Evolutionary conservation across 2,329 filamentous ascomycete genomes (phyloP).

Genomic region (Pseudogymnoascus sp.): DNA sequence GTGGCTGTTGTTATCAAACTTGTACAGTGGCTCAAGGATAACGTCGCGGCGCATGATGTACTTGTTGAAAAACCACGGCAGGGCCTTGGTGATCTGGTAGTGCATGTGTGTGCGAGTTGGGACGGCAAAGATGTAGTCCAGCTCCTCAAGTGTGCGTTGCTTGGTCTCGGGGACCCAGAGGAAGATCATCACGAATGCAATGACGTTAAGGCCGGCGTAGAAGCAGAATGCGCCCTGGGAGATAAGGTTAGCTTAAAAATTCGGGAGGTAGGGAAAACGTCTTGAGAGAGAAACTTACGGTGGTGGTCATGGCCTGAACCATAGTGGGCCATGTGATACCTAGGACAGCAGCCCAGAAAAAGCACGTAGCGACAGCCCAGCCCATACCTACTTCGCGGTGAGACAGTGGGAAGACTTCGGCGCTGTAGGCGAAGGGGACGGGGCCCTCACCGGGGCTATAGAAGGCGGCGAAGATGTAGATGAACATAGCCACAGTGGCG

Average conservation of each 20-base stretch:
- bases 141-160: conserved; percentile 27
- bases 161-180: conserved; percentile 48
- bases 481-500: conserved; percentile 48
- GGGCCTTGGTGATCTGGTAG: conserved; percentile 37
- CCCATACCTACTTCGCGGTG: conserved; percentile 66
- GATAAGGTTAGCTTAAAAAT: background rate
- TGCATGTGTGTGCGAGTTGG: conserved; percentile 19
- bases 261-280: background rate
- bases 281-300: conserved; percentile 12
- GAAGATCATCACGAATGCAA: conserved; percentile 47
- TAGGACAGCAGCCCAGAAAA: conserved; percentile 50
- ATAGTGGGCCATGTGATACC: conserved; percentile 41
- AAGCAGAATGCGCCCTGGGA: conserved; percentile 39
- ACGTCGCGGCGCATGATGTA: conserved; percentile 32
- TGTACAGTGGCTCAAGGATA: conserved; percentile 42
- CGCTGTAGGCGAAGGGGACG: conserved; percentile 60
- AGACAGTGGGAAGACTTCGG: conserved; percentile 62
- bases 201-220: conserved; percentile 45
- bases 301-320: conserved; percentile 27
- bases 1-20: conserved; percentile 31
- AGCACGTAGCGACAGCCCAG: conserved; percentile 58
- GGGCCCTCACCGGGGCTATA: conserved; percentile 60
- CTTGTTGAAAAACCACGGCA: conserved; percentile 43
- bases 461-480: conserved; percentile 53
- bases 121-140: conserved; percentile 38